Percentiles rank a stretch among this genome's conserved stretches.
These are phyloP conservation scores for Penicillium aurantiogriseum DNA, from an alignment of 2,329 filamentous ascomycete genomes.

Conservation along the genomic window DNA sequence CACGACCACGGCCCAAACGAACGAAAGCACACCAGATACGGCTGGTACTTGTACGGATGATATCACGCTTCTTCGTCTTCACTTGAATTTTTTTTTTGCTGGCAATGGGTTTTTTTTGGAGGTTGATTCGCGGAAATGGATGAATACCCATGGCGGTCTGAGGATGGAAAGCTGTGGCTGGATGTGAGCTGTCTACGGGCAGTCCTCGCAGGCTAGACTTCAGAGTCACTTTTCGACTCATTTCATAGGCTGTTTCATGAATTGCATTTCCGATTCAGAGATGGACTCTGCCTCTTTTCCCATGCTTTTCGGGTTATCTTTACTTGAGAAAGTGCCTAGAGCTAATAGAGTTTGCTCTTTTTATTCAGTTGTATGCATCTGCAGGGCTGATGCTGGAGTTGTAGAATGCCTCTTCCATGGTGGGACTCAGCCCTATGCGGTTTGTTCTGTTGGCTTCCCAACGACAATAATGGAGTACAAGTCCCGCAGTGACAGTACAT, in stretches of 20 bases:
- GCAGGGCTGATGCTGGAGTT: neutral
- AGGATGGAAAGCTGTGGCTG: conserved; percentile 24
- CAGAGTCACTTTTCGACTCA: conserved; percentile 23
- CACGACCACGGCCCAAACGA: conserved; percentile 25
- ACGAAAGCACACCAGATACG: conserved; percentile 27
- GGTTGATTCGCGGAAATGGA: conserved; percentile 21
- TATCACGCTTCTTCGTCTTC: conserved; percentile 31
- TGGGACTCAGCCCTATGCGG: neutral
- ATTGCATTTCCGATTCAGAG: conserved; percentile 28
- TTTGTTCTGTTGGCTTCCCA: neutral
- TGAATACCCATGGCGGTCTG: conserved; percentile 22
- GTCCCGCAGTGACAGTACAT: neutral
- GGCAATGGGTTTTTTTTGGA: conserved; percentile 26
- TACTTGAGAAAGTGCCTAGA: neutral
- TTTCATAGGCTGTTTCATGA: conserved; percentile 30
- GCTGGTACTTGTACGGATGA: conserved; percentile 32
- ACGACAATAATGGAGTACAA: neutral
- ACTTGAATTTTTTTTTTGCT: conserved; percentile 26
- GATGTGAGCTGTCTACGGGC: conserved; percentile 14
- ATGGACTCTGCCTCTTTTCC: conserved; percentile 13
- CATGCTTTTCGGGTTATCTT: neutral
- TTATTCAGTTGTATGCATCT: neutral
- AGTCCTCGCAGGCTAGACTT: conserved; percentile 12
- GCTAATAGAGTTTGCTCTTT: neutral
- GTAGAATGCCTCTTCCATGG: neutral